phyloP scores from a whole-genome alignment of 108 stramenopile genomes.

The Skeletonema costatum region DNA sequence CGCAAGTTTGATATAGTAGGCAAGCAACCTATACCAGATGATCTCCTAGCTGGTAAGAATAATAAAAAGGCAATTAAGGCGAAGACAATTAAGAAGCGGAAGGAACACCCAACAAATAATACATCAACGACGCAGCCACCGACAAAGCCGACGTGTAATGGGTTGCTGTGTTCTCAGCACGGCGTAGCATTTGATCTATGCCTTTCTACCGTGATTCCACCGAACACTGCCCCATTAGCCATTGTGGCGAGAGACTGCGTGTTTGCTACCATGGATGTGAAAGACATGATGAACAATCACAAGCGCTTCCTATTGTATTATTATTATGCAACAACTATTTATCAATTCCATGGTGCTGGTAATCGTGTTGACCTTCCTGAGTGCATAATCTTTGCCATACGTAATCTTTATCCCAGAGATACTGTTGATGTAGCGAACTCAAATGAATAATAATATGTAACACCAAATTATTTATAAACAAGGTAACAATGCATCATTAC shows the following conservation, averaged over 20 bases:
- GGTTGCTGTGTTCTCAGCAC: background rate
- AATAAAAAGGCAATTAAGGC: too few species aligned
- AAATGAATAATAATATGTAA: background rate
- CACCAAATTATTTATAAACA: too few species aligned
- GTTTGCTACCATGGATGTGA: background rate
- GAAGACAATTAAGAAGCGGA: too few species aligned
- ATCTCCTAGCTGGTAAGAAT: background rate
- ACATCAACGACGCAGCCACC: too few species aligned
- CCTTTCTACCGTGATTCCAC: background rate
- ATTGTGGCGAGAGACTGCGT: background rate
- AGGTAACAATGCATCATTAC: too few species aligned
- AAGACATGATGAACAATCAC: background rate
- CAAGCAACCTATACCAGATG: background rate
- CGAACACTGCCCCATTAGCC: background rate
- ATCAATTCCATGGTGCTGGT: background rate
- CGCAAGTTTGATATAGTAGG: background rate
- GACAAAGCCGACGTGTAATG: too few species aligned
- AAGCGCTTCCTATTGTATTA: constrained; percentile 10
- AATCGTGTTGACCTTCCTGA: constrained; percentile 3
- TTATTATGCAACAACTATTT: constrained; percentile 10
- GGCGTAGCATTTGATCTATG: background rate
- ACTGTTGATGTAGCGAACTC: background rate
- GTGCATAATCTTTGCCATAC: background rate
- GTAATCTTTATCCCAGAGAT: background rate
- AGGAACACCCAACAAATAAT: too few species aligned